Evolutionary conservation across 2,329 filamentous ascomycete species (phyloP).

Genomic region (Diplocarpon mali): DNA sequence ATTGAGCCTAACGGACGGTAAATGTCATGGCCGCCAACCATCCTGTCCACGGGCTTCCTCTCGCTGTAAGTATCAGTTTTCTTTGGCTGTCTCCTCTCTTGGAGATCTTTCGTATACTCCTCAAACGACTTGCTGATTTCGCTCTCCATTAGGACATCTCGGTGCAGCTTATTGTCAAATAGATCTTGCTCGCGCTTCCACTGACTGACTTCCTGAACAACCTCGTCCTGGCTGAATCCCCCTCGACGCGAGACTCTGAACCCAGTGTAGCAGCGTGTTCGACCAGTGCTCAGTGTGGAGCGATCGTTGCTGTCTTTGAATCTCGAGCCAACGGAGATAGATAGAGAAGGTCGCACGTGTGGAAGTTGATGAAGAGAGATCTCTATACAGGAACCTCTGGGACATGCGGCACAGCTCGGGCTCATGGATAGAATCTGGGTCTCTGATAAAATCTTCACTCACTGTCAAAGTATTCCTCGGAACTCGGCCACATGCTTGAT

Average conservation of each 20-base stretch:
- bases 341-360: conserved; percentile 8
- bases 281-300: conserved; percentile 15
- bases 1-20: background rate
- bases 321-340: conserved; percentile 22
- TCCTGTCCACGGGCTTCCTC: background rate
- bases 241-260: conserved; percentile 13
- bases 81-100: background rate
- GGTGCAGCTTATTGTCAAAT: background rate
- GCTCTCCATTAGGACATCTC: background rate
- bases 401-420: conserved; percentile 13
- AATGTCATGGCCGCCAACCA: background rate
- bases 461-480: background rate
- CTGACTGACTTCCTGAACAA: conserved; percentile 9
- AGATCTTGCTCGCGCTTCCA: conserved; percentile 14
- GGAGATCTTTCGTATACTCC: background rate
- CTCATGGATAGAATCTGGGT: conserved; percentile 11
- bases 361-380: conserved; percentile 8
- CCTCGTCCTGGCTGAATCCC: conserved; percentile 9
- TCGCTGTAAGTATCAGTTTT: background rate
- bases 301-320: conserved; percentile 14
- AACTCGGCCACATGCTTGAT: background rate
- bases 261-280: conserved; percentile 20
- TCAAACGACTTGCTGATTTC: background rate
- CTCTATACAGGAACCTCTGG: conserved; percentile 15
- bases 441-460: background rate